Conservation (phyloP, 352 stramenopile genomes). For the Phytophthora citrophthora region DNA sequence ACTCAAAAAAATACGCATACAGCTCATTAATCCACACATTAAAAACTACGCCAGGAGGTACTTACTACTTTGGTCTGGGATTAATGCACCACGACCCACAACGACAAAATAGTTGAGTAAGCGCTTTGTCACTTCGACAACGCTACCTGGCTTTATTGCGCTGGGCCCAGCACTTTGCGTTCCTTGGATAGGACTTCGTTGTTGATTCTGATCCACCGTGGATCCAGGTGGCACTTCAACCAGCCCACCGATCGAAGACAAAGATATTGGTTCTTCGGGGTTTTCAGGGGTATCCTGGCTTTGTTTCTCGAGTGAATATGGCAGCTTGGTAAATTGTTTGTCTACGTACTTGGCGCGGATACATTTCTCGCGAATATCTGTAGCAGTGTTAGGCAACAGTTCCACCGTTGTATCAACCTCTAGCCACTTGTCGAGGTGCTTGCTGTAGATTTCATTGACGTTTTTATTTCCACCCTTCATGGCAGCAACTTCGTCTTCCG, state of each 20-base stretch:
- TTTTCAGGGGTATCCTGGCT: constrained; percentile 59
- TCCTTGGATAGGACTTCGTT: constrained; percentile 36
- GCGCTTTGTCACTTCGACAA: constrained; percentile 80
- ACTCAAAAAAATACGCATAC: constrained; percentile 1
- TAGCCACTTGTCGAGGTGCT: constrained; percentile 63
- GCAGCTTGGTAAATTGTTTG: constrained; percentile 67
- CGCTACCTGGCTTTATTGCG: constrained; percentile 47
- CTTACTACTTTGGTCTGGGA: constrained; percentile 72
- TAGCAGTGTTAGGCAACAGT: constrained; percentile 41
- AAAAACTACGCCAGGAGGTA: constrained; percentile 1
- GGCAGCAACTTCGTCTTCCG: constrained; percentile 65
- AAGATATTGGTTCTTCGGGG: constrained; percentile 43
- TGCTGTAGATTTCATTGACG: constrained; percentile 64
- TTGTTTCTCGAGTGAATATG: constrained; percentile 51
- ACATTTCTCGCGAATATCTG: constrained; percentile 57
- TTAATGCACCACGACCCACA: constrained; percentile 62
- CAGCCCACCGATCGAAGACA: constrained; percentile 4
- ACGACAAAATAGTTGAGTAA: constrained; percentile 89
- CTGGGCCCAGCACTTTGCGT: constrained; percentile 37
- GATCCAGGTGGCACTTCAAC: constrained; percentile 16
- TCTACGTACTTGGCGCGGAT: constrained; percentile 78
- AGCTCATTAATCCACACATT: constrained; percentile 6
- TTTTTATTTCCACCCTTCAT: constrained; percentile 84
- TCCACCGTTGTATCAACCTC: constrained; percentile 43
- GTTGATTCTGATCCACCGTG: constrained; percentile 44